Evolutionary conservation across 257 asterid species (phyloP), one percentile per base, ranked within the genome.

Genomic region (Nicotiana tabacum): DNA sequence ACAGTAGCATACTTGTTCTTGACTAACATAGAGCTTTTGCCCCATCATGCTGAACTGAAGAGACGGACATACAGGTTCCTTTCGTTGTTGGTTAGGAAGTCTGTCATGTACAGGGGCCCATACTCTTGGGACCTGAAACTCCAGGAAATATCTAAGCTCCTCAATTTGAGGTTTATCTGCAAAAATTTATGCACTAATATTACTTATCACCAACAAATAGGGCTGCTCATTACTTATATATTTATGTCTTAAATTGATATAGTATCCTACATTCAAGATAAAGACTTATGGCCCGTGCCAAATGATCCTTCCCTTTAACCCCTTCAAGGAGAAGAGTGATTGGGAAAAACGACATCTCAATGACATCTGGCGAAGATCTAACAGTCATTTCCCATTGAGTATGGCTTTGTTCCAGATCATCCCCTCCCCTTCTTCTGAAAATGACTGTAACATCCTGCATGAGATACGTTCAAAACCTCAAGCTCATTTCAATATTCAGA

Each of bases 21-120:
- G 97, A 92, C 95, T 90, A 84, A 94, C 91, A 17, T 90, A 92
- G 65, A 94, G 93, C 85, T 92, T 94, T 83, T 92, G 97, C 13
- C 97, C 98, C 98, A 94, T 94, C 95, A 94, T 90, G 88, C 97
- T 94, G 85, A 94, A 92, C 85, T 91, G 97, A 83, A 94, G 85
- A 5, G 97, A 89, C 6, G 92, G 97, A 84, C 97, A 92, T 85
- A 94, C 95, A 56, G 97, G 98, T 85, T 91, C 98, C 84, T 92
- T 94, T 91, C 98, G 84, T 77, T 90, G 89, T 82, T 90, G 95
- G 77, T 95, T 94, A n/a, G 92, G 91, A 84, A 92, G 88, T 85
- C 90, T 87, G 83, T 89, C 93, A 77, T 85, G 95, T 51, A 87
- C 66, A 21, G 98, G 98, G 82, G 93, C 97, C 98, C 98, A 94